Percentiles rank a stretch among this genome's conserved stretches.
These are phyloP conservation scores for Hondaea fermentalgiana DNA, from an alignment of 108 stramenopile species.

Conservation along the genomic window DNA sequence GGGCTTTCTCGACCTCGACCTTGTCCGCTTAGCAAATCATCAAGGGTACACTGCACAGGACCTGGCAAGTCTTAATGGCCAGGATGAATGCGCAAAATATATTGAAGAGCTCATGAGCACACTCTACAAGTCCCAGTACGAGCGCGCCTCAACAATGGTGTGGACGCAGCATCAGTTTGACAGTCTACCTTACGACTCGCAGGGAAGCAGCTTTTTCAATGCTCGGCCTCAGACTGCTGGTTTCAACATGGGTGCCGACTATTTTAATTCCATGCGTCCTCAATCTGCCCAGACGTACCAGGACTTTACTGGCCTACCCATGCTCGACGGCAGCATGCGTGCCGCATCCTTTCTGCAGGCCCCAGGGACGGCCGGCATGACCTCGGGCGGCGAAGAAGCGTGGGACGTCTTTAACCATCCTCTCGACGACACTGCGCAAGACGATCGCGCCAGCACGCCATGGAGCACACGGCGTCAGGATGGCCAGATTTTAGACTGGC, in stretches of 20 bases:
- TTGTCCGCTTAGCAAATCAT: background rate
- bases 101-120: slow-evolving; percentile 1
- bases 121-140: background rate
- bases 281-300: background rate
- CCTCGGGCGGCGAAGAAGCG: background rate
- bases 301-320: background rate
- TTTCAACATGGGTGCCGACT: background rate
- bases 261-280: background rate
- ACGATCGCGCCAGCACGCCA: background rate
- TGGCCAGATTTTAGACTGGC: background rate
- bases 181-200: background rate
- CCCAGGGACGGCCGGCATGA: background rate
- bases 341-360: background rate
- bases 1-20: background rate
- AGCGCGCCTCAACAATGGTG: background rate
- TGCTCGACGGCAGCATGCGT: background rate
- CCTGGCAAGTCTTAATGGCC: background rate
- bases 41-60: background rate
- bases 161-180: background rate
- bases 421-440: background rate
- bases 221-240: background rate
- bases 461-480: background rate
- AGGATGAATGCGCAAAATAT: slow-evolving; percentile 3
- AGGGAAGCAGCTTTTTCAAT: background rate
- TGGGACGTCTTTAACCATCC: background rate